Evolutionary conservation across 176 grass and related monocot species (phyloP).

Genomic region (Ensete ventricosum): DNA sequence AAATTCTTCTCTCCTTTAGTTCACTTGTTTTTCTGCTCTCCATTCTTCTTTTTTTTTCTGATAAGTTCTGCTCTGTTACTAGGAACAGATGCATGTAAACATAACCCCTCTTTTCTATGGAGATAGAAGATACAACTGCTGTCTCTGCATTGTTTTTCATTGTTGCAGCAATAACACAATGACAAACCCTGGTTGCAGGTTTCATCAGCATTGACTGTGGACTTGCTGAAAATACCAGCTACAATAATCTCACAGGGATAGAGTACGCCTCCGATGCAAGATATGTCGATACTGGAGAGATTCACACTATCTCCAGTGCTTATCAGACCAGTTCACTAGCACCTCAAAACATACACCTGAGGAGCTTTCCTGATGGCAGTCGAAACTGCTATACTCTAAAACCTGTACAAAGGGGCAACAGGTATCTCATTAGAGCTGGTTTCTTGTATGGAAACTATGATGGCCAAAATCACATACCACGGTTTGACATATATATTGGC

Average conservation of each 20-base stretch:
- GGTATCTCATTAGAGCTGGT: slow-evolving; percentile 36
- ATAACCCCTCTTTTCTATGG: too few species aligned
- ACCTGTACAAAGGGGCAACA: slow-evolving; percentile 30
- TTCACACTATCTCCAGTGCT: slow-evolving; percentile 20
- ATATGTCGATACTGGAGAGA: slow-evolving; percentile 38
- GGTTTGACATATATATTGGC: slow-evolving; percentile 50
- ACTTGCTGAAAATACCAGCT: slow-evolving; percentile 19
- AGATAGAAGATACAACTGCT: too few species aligned
- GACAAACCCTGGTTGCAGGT: slow-evolving; percentile 20
- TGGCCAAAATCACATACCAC: slow-evolving; percentile 24
- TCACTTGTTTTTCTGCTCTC: too few species aligned
- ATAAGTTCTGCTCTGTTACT: too few species aligned
- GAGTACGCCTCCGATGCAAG: slow-evolving; percentile 41
- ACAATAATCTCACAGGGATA: slow-evolving; percentile 9
- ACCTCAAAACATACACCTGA: slow-evolving; percentile 1
- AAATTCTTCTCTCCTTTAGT: too few species aligned
- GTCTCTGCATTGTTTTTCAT: neutral
- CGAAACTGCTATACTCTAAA: slow-evolving; percentile 52
- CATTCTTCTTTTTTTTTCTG: too few species aligned
- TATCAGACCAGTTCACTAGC: slow-evolving; percentile 10
- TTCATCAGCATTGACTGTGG: slow-evolving; percentile 71
- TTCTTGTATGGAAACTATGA: slow-evolving; percentile 54
- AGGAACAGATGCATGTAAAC: too few species aligned
- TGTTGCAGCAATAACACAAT: neutral
- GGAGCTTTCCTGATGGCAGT: slow-evolving; percentile 28